These are phyloP conservation scores for Royoungia palumana DNA, from an alignment of 768 basidiomycete species.

Conservation along the genomic window DNA sequence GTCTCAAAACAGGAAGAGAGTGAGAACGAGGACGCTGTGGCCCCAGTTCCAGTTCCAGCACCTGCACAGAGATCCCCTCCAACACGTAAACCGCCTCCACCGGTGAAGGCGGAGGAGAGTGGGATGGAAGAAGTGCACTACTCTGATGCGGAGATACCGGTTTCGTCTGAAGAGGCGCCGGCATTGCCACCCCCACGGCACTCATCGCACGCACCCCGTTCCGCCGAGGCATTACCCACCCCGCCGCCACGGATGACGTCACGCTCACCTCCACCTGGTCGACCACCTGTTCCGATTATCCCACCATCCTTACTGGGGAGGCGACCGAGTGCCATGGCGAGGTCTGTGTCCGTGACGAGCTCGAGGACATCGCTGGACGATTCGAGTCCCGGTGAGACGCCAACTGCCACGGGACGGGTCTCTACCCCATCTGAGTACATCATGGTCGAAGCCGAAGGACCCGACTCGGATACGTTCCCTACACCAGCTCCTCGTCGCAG, in stretches of 20 bases:
- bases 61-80: constrained; percentile 31
- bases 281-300: constrained; percentile 38
- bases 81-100: constrained; percentile 31
- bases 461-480: constrained; percentile 36
- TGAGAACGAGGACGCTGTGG: constrained; percentile 25
- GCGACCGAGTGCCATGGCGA: constrained; percentile 34
- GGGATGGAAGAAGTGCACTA: constrained; percentile 65
- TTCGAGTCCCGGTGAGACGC: constrained; percentile 7
- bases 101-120: constrained; percentile 62
- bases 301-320: constrained; percentile 32
- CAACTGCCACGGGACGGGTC: not conserved
- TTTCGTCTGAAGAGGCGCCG: constrained; percentile 34
- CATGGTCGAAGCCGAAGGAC: constrained; percentile 54
- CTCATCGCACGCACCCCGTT: constrained; percentile 17
- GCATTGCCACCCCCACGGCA: constrained; percentile 56
- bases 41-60: constrained; percentile 31
- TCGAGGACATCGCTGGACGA: constrained; percentile 39
- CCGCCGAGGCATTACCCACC: constrained; percentile 37
- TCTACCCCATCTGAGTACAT: constrained; percentile 51
- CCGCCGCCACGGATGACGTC: constrained; percentile 44
- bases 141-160: constrained; percentile 44
- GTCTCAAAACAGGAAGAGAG: constrained; percentile 26
- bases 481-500: constrained; percentile 41
- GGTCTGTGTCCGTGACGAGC: constrained; percentile 30
- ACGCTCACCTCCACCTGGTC: constrained; percentile 32